Evolutionary conservation across 1,284 basidiomycete species (phyloP), one percentile per base, ranked within the genome.

Genomic region (Ganoderma leucocontextum): DNA sequence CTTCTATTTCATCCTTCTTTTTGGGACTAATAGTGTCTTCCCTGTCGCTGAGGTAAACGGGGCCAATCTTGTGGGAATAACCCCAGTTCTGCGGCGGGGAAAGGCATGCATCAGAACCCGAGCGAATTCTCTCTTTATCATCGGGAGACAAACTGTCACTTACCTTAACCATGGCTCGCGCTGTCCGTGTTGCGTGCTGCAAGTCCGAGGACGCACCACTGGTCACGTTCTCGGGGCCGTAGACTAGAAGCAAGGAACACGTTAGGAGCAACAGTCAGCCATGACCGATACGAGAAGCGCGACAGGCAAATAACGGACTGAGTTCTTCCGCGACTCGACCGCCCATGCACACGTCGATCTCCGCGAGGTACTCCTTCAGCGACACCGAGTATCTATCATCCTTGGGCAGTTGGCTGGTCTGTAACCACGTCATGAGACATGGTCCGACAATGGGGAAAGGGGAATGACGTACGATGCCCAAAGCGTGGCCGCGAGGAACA

Each of bases 301-400:
- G 12, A 25, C 57, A 22, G 36, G 13, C 25, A 36, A 41, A 41
- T 36, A 33, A 79, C 89, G 71, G 75, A 92, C 92, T 91, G 74
- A 98, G 80, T 82, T 95, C 95, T 80, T 98, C 96, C 29, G 96
- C 97, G 5, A 96, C 94, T 65, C 97, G 91, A 25, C 97, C 96
- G 41, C 95, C 96, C 87, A 98, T 94, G 49, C 89, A 90, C 22
- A 98, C 96, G 79, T 97, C 96, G 72, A 98, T 95, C 67, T 81
- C 82, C 10, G 94, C 94, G 60, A 90, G 83, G 77, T 89, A 95
- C 79, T 95, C 89, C 73, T 88, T 92, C 61, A 86, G 82, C 39
- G 87, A 91, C 35, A 93, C 79, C n/a, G 92, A 94, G 70, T 83
- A 85, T 64, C 88, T 85, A 81, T 97, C 96, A 74, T 91, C 88